phyloP scores from a whole-genome alignment of 2,329 filamentous ascomycete species.

The Cercospora sp. region DNA sequence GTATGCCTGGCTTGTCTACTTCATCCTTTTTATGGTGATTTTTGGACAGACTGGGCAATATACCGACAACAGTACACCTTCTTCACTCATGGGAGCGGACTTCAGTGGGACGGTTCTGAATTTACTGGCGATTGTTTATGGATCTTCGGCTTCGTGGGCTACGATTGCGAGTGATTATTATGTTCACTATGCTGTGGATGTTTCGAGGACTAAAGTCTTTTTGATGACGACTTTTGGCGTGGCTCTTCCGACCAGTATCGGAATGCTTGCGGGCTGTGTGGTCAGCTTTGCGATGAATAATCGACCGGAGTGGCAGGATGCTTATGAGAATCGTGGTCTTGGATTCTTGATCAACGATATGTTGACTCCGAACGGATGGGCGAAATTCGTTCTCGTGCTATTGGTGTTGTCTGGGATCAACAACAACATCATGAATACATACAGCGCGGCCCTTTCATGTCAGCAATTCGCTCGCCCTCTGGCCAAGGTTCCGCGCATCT shows the following conservation, averaged over 20 bases:
- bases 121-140: constrained; percentile 42
- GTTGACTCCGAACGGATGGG: constrained; percentile 50
- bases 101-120: constrained; percentile 34
- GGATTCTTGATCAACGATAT: constrained; percentile 51
- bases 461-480: constrained; percentile 51
- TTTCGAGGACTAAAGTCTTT: constrained; percentile 44
- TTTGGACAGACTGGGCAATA: constrained; percentile 50
- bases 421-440: constrained; percentile 44
- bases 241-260: constrained; percentile 45
- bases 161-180: constrained; percentile 49
- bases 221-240: constrained; percentile 46
- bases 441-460: constrained; percentile 48
- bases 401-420: constrained; percentile 43
- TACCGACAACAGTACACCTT: constrained; percentile 41
- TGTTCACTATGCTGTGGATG: constrained; percentile 45
- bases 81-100: constrained; percentile 33
- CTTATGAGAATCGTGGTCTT: constrained; percentile 47
- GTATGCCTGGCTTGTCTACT: constrained; percentile 52
- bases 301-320: constrained; percentile 44
- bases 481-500: constrained; percentile 54
- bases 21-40: constrained; percentile 51
- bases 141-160: constrained; percentile 44
- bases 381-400: constrained; percentile 50
- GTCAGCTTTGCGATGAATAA: constrained; percentile 40
- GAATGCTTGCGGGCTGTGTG: constrained; percentile 47